These are phyloP conservation scores for Vigna radiata DNA, from an alignment of 306 rosid genomes.

Conservation along the genomic window DNA sequence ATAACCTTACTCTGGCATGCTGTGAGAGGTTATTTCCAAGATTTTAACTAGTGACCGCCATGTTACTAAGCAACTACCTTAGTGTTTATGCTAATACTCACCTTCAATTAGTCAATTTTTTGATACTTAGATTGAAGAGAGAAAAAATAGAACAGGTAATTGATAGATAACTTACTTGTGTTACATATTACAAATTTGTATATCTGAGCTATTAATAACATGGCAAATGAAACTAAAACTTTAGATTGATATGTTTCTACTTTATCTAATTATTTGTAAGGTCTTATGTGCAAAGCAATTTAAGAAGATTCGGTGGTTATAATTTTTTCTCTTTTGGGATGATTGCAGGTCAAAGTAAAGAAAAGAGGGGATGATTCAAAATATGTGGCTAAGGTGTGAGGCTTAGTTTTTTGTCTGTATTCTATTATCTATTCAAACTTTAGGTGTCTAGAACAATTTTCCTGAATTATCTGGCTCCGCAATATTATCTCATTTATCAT, in stretches of 20 bases:
- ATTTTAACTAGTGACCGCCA: background rate
- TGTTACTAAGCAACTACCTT: background rate
- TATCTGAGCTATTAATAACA: constrained; percentile 15
- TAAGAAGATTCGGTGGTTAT: constrained; percentile 25
- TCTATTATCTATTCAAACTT: constrained; percentile 30
- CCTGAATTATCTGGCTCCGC: constrained; percentile 30
- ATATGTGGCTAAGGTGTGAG: constrained; percentile 89
- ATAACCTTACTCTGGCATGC: background rate
- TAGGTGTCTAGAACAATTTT: constrained; percentile 24
- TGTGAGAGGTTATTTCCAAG: background rate
- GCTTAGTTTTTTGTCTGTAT: constrained; percentile 12
- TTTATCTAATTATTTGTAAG: constrained; percentile 27
- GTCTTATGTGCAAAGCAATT: constrained; percentile 16
- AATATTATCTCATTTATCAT: constrained; percentile 26
- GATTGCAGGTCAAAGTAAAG: constrained; percentile 91
- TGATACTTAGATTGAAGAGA: constrained; percentile 31
- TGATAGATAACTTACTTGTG: constrained; percentile 8
- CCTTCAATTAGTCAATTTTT: background rate
- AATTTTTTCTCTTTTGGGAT: constrained; percentile 21
- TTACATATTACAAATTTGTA: background rate
- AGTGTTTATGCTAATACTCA: background rate
- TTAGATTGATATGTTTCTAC: constrained; percentile 27
- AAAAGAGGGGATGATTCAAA: constrained; percentile 97
- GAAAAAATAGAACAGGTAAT: constrained; percentile 18
- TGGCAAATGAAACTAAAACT: constrained; percentile 24